These are phyloP conservation scores for Fusarium tuaranense DNA, from an alignment of 2,329 filamentous ascomycete genomes.

Conservation along the genomic window DNA sequence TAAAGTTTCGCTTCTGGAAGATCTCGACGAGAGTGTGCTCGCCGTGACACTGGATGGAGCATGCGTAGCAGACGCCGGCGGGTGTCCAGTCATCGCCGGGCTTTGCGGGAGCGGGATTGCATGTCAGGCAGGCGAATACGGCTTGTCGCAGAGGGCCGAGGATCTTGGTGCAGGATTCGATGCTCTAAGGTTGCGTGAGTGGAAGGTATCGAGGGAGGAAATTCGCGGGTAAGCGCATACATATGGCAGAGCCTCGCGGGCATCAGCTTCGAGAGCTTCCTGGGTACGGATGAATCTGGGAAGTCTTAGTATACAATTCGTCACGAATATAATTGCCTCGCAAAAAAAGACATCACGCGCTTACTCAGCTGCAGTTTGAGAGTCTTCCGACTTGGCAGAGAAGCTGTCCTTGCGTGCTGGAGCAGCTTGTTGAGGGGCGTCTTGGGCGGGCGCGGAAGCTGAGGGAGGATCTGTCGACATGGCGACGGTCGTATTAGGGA, in stretches of 20 bases:
- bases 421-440: slow-evolving; percentile 37
- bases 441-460: slow-evolving; percentile 37
- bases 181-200: slow-evolving; percentile 72
- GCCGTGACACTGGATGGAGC: slow-evolving; percentile 95
- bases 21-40: slow-evolving; percentile 96
- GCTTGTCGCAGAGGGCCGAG: slow-evolving; percentile 89
- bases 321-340: background rate
- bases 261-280: slow-evolving; percentile 91
- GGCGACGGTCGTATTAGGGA: slow-evolving; percentile 21
- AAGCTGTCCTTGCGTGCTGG: slow-evolving; percentile 66
- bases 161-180: slow-evolving; percentile 91
- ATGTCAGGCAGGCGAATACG: slow-evolving; percentile 93
- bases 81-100: slow-evolving; percentile 63
- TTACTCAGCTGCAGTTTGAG: slow-evolving; percentile 80
- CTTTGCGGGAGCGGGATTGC: slow-evolving; percentile 81
- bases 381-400: slow-evolving; percentile 70
- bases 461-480: slow-evolving; percentile 55
- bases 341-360: background rate
- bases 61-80: slow-evolving; percentile 95
- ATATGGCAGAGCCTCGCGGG: slow-evolving; percentile 93
- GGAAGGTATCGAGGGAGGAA: slow-evolving; percentile 4
- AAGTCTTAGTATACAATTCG: slow-evolving; percentile 1
- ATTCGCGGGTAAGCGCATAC: slow-evolving; percentile 60
- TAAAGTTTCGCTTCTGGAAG: slow-evolving; percentile 94
- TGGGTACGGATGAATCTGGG: slow-evolving; percentile 87